These are phyloP conservation scores for Neurospora sp. DNA, from an alignment of 495 filamentous ascomycete genomes.

Conservation along the genomic window DNA sequence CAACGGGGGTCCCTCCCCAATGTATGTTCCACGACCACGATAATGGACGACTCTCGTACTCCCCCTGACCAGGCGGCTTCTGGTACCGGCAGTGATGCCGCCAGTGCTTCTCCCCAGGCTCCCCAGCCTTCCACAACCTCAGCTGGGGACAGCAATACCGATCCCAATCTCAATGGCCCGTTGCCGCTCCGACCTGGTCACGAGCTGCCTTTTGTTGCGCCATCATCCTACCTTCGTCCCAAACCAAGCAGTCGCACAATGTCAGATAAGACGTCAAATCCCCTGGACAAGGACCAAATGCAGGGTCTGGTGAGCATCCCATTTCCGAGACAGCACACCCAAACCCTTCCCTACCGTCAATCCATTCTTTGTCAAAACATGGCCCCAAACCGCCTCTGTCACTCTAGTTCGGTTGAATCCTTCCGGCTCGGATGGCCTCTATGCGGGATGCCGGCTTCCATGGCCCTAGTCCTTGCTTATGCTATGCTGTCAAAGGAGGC, in stretches of 20 bases:
- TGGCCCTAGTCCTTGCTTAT: not conserved
- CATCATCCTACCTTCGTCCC: constrained; percentile 76
- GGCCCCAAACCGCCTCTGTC: not conserved
- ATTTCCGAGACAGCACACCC: constrained; percentile 18
- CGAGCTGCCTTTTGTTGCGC: constrained; percentile 59
- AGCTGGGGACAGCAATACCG: constrained; percentile 15
- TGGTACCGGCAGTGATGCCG: constrained; percentile 14
- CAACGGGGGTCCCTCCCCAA: constrained; percentile 7
- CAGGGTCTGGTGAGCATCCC: constrained; percentile 71
- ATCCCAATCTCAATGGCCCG: constrained; percentile 11
- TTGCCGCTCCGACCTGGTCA: constrained; percentile 30
- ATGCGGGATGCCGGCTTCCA: constrained; percentile 19
- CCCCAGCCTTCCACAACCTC: constrained; percentile 10
- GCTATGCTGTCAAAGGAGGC: not conserved
- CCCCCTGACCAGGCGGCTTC: constrained; percentile 20
- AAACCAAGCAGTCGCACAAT: constrained; percentile 40
- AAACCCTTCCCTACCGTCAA: constrained; percentile 1
- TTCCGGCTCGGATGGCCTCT: constrained; percentile 1
- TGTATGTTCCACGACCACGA: constrained; percentile 25
- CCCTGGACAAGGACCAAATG: constrained; percentile 82
- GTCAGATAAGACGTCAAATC: constrained; percentile 52
- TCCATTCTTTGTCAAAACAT: not conserved
- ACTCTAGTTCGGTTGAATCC: not conserved
- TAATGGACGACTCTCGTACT: constrained; percentile 29
- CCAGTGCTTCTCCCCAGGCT: constrained; percentile 10